Percentiles rank a stretch among this genome's conserved stretches.
These are phyloP conservation scores for Sinapis alba DNA, from an alignment of 441 rosid species.

Conservation along the genomic window DNA sequence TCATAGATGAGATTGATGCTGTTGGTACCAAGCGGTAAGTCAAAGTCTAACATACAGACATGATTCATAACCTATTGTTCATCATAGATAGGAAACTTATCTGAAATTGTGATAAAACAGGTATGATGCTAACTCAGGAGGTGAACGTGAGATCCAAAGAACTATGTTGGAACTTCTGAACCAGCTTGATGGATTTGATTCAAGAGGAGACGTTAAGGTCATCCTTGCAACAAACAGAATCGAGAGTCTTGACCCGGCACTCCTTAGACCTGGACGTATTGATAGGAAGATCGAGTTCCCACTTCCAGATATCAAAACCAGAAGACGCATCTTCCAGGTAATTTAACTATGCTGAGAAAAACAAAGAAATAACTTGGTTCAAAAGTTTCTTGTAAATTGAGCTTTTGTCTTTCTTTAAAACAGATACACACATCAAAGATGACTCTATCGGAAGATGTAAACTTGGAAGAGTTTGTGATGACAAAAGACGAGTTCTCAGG, in stretches of 20 bases:
- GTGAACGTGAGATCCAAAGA: conserved; percentile 98
- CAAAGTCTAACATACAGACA: neutral
- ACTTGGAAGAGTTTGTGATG: conserved; percentile 98
- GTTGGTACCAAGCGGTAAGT: conserved; percentile 84
- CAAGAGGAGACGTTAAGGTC: conserved; percentile 96
- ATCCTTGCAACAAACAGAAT: conserved; percentile 97
- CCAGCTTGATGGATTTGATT: conserved; percentile 97
- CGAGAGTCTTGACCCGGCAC: conserved; percentile 96
- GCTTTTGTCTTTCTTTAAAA: neutral
- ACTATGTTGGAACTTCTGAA: conserved; percentile 95
- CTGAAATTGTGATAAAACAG: conserved; percentile 33
- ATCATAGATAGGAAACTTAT: neutral
- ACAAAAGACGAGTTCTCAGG: conserved; percentile 98
- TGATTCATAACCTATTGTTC: neutral
- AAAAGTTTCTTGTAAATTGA: neutral
- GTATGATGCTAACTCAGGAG: conserved; percentile 97
- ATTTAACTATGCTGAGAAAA: neutral
- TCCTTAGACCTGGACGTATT: conserved; percentile 95
- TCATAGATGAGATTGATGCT: conserved; percentile 97
- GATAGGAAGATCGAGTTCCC: conserved; percentile 98
- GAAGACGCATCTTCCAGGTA: conserved; percentile 96
- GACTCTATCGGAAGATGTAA: conserved; percentile 73
- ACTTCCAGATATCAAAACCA: conserved; percentile 93
- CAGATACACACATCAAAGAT: conserved; percentile 96
- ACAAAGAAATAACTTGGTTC: neutral